Conservation (phyloP, 2,329 filamentous ascomycete genomes). For the Fusarium beomiforme region DNA sequence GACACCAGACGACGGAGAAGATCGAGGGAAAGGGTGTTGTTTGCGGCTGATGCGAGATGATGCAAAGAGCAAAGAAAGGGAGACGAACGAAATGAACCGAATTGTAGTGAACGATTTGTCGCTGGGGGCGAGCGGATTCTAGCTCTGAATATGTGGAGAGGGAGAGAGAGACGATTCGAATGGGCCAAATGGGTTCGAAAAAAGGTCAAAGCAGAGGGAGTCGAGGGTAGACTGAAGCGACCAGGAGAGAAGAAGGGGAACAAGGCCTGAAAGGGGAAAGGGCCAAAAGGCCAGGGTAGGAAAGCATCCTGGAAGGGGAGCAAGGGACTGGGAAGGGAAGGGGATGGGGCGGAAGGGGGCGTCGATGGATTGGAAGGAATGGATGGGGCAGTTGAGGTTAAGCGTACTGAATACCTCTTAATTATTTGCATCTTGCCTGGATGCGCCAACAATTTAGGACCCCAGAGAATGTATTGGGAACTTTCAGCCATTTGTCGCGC, state of each 20-base stretch:
- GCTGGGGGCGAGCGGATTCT: conserved; percentile 33
- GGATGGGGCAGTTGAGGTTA: conserved; percentile 1
- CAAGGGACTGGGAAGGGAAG: conserved; percentile 15
- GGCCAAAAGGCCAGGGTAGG: conserved; percentile 32
- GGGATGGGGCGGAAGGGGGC: conserved; percentile 16
- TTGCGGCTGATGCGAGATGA: conserved; percentile 17
- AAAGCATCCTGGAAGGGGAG: conserved; percentile 29
- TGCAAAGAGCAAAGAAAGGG: conserved; percentile 35
- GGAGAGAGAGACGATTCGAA: conserved; percentile 27
- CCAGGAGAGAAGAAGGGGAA: conserved; percentile 37
- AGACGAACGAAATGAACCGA: conserved; percentile 11
- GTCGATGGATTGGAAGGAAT: conserved; percentile 27
- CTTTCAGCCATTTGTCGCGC: conserved; percentile 5
- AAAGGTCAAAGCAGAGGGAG: conserved; percentile 39
- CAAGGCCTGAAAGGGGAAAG: conserved; percentile 37
- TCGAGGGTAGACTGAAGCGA: conserved; percentile 18
- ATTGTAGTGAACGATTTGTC: conserved; percentile 25
- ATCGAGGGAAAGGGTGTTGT: conserved; percentile 17
- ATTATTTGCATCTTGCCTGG: not conserved
- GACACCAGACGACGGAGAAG: not conserved
- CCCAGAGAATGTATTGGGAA: conserved; percentile 8
- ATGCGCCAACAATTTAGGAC: not conserved
- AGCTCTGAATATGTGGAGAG: conserved; percentile 32
- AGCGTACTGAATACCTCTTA: conserved; percentile 12
- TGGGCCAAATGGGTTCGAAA: conserved; percentile 35